Evolutionary conservation across 1,284 basidiomycete genomes (phyloP).

Genomic region (Cutaneotrichosporon sp.): DNA sequence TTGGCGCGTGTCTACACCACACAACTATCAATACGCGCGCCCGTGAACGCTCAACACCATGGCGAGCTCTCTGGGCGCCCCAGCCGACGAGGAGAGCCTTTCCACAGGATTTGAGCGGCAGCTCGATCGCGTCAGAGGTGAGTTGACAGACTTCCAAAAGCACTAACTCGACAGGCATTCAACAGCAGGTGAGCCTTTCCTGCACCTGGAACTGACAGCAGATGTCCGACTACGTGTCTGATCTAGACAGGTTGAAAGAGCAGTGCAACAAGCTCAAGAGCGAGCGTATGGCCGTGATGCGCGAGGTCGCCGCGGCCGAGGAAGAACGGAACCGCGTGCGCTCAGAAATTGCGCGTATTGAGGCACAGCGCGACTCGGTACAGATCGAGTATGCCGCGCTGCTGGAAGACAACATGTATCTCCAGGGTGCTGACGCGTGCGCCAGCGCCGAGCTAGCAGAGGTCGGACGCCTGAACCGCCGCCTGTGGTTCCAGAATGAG

Average conservation of each 20-base stretch:
- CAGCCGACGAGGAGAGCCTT: conserved; percentile 14
- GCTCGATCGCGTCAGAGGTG: conserved; percentile 7
- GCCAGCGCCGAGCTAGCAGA: conserved; percentile 14
- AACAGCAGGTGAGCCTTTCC: conserved; percentile 6
- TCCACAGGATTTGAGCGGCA: conserved; percentile 10
- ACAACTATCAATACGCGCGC: neutral
- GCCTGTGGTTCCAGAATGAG: conserved; percentile 26
- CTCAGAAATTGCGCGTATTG: conserved; percentile 8
- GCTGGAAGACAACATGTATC: conserved; percentile 13
- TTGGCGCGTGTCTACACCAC: neutral
- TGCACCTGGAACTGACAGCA: neutral
- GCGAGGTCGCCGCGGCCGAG: conserved; percentile 6
- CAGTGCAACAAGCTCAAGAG: conserved; percentile 17
- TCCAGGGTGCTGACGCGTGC: conserved; percentile 1
- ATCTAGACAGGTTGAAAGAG: conserved; percentile 11
- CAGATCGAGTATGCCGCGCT: conserved; percentile 14
- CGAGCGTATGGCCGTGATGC: conserved; percentile 8
- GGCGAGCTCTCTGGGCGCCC: too few relatives aligned
- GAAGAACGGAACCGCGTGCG: neutral
- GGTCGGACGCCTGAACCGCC: conserved; percentile 22
- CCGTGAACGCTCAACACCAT: too few relatives aligned
- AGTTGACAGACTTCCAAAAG: neutral
- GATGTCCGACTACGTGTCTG: conserved; percentile 12
- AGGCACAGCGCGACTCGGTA: conserved; percentile 15
- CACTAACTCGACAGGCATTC: conserved; percentile 5